Evolutionary conservation across 2,329 filamentous ascomycete species (phyloP), one percentile per base, ranked within the genome.

Genomic region (Colletotrichum cuscutae): DNA sequence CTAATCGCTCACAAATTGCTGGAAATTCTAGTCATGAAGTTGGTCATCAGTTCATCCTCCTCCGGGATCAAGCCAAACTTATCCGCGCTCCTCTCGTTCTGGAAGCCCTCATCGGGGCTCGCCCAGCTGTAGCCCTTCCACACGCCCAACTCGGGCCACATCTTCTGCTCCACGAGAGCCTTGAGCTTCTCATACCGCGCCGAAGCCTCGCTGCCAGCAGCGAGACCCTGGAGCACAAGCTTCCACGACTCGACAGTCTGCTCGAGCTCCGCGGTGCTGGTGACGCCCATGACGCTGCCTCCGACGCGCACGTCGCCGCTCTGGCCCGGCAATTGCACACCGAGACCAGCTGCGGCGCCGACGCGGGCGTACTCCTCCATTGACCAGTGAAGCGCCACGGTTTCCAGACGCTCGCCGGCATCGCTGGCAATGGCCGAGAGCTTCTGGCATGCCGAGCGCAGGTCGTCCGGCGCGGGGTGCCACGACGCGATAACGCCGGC

Each of bases 341-440:
- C 79, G 2, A 79, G 86, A 53, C 86, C 86, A 65, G 85, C 81
- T 0, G 75, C 77, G 0, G 84, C 85, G 0, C 87, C 90, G 0
- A 83, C 81, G n/a, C 84, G 81, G 1, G 87, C 84, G 90, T 90
- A 93, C 65, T 85, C 86, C 71, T 90, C 88, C 61, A 98, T 85
- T 2, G 94, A 91, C 86, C 93, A 98, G 2, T 94, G 91, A 65
- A 98, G 95, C 1, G 95, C 92, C 12, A 98, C 89, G 59, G 93
- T 91, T 81, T 98, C 95, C 4, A 98, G 84, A 72, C 89, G 91
- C 82, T 97, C 93, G 24, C 89, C 91, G 35, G 91, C 88, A 0
- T 81, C 80, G 58, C 90, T 87, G 32, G 91, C 92, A 77, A 94
- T 89, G n/a, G 86, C 82, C 30, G 90, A 89, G 8, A 94, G 89